Base-by-base conservation (phyloP, 495 filamentous ascomycete genomes). In the Penicillium herquei region DNA sequence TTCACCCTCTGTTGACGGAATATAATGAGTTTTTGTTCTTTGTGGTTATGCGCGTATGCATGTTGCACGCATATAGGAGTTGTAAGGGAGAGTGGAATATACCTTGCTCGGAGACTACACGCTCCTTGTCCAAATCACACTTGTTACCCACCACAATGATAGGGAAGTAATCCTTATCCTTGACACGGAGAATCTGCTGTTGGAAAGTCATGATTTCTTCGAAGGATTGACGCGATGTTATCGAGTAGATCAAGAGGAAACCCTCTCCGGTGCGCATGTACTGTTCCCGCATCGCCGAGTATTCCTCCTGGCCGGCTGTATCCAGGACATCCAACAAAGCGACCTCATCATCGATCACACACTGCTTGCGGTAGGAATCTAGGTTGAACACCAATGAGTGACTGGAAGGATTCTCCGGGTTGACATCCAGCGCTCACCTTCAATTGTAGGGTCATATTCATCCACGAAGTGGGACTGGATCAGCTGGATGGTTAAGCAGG, bases 351-450 rank as follows among this genome's bases (percentile, higher is more conserved):
- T 98, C 94, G 71, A 98, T 95, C 52, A 95, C 86, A 70, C 95
- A 98, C 82, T 98, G 93, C 86, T 98, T 98, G 75, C 94, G 93
- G 80, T 98, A 98, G 56, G 94, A 98, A 71, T 98, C 94, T 98
- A 73, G 49, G 34, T 39, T 13, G 17, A 30, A 9, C n/a, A n/a
- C 16, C 10, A 39, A 50, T 49, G 48, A 39, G 33, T 47, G 33
- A 14, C 30, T 21, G 52, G 54, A 54, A 49, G 7, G 14, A 57
- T 70, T 58, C 48, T 26, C 21, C 21, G 21, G 21, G 21, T 26
- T 1, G 1, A 26, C 1, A 26, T 26, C 21, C 21, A 26, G 21
- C 21, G 43, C 85, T 61, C 73, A 97, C 94, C 94, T 88, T 98
- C 94, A 67, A 98, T 98, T 65, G 94, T 98, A 41, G 94, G 94